Percentiles rank a stretch among this genome's conserved stretches.
These are phyloP conservation scores for Candida methanosorbosa DNA, from an alignment of 805 yeast genomes.

Conservation along the genomic window DNA sequence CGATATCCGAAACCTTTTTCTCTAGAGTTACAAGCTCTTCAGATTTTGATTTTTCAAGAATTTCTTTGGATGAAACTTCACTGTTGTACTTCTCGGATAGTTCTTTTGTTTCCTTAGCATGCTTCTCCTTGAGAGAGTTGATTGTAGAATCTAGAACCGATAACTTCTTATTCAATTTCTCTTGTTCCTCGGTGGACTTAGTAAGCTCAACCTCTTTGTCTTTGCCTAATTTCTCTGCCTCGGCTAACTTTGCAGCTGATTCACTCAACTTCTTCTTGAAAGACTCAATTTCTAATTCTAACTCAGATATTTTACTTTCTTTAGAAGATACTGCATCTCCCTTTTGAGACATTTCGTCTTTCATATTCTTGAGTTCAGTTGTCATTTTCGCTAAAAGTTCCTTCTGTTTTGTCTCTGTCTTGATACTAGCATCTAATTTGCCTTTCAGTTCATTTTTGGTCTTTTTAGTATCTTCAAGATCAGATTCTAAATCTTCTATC, in stretches of 20 bases:
- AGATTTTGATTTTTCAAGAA: neutral
- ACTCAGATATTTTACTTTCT: neutral
- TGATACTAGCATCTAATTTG: neutral
- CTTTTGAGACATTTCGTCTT: neutral
- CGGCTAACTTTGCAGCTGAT: no score
- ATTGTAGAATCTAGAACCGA: neutral
- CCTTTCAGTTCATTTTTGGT: neutral
- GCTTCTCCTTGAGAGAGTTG: neutral
- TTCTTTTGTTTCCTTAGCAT: no score
- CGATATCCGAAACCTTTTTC: neutral
- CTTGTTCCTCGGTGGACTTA: conserved; percentile 2
- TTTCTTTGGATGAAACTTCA: neutral
- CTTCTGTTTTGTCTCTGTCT: neutral
- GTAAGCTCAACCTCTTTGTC: no score
- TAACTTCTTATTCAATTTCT: neutral
- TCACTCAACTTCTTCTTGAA: neutral
- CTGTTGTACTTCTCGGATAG: no score
- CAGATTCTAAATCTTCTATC: conserved; percentile 2
- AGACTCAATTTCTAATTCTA: neutral
- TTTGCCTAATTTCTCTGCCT: no score
- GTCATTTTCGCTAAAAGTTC: neutral
- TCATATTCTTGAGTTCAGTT: neutral
- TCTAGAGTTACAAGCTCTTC: neutral
- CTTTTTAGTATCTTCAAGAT: neutral
- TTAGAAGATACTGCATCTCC: conserved; percentile 1